A percentile compares a stretch with the other conserved stretches of the same genome.
Conservation (phyloP, 768 basidiomycete genomes). For the Hortiboletus flavorubellus region DNA sequence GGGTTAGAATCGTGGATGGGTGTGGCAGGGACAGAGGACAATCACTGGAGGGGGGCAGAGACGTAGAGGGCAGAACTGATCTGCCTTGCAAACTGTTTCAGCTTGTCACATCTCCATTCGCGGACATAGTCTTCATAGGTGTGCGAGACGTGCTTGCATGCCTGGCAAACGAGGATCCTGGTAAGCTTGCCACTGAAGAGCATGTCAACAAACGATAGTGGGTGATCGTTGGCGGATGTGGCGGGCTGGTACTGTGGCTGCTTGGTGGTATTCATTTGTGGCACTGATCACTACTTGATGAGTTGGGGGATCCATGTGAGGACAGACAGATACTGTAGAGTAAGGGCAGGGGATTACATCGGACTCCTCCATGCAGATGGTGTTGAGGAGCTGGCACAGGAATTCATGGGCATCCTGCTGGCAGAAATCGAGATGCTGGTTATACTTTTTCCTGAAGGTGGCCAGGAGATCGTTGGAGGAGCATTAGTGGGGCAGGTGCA, state of each 20-base stretch:
- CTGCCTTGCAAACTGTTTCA: conserved; percentile 71
- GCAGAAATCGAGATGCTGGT: conserved; percentile 91
- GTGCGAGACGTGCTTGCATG: conserved; percentile 90
- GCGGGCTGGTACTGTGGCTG: conserved; percentile 3
- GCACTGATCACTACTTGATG: conserved; percentile 64
- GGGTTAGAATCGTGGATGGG: conserved; percentile 30
- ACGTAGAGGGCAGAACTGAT: conserved; percentile 35
- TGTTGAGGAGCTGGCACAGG: conserved; percentile 83
- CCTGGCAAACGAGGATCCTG: conserved; percentile 90
- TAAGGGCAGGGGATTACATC: conserved; percentile 52
- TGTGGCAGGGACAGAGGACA: conserved; percentile 57
- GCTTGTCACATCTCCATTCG: conserved; percentile 70
- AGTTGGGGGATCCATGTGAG: conserved; percentile 42
- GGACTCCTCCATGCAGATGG: conserved; percentile 91
- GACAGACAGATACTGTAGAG: not conserved
- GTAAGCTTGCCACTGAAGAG: conserved; percentile 88
- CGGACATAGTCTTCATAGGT: conserved; percentile 63
- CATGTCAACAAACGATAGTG: conserved; percentile 80
- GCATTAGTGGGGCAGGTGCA: not conserved
- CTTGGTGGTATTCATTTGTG: conserved; percentile 39
- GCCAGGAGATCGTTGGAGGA: conserved; percentile 53
- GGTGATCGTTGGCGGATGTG: conserved; percentile 40
- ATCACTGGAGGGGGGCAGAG: conserved; percentile 39
- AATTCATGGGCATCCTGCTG: conserved; percentile 98
- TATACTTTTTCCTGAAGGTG: conserved; percentile 78